These are phyloP conservation scores for Ulvella scutata DNA, from an alignment of 139 green algal genomes.

Conservation along the genomic window DNA sequence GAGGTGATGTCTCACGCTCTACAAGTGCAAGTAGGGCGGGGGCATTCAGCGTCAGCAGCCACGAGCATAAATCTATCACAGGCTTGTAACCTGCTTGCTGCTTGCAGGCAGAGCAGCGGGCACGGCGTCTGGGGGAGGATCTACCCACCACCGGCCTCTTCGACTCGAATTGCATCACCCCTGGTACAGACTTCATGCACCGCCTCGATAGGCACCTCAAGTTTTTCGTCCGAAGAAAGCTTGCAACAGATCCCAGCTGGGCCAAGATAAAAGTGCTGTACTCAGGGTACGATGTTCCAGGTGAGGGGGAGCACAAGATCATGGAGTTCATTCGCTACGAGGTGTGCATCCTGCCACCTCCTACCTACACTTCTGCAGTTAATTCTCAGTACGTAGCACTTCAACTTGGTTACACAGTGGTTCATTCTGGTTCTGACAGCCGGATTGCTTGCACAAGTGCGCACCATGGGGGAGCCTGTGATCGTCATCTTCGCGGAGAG, in stretches of 20 bases:
- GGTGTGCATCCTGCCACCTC: slow-evolving; percentile 16
- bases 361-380: no score
- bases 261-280: slow-evolving; percentile 60
- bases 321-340: slow-evolving; percentile 91
- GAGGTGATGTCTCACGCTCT: slow-evolving; percentile 15
- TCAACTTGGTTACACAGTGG: no score
- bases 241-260: slow-evolving; percentile 69
- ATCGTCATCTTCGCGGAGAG: no score
- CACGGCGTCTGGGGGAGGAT: slow-evolving; percentile 31
- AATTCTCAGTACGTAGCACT: no score
- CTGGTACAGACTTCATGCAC: slow-evolving; percentile 64
- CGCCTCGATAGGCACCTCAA: slow-evolving; percentile 55
- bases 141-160: slow-evolving; percentile 18
- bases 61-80: no score
- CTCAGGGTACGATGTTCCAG: slow-evolving; percentile 74
- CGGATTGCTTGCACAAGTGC: no score
- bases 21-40: no score
- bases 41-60: no score
- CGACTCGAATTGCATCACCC: slow-evolving; percentile 74
- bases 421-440: no score
- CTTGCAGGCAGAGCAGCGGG: slow-evolving; percentile 24
- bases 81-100: no score
- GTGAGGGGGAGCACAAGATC: slow-evolving; percentile 96
- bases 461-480: no score
- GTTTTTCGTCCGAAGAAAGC: slow-evolving; percentile 79